These are phyloP conservation scores for Elsinoe ampelina DNA, from an alignment of 2,329 filamentous ascomycete genomes.

Conservation along the genomic window DNA sequence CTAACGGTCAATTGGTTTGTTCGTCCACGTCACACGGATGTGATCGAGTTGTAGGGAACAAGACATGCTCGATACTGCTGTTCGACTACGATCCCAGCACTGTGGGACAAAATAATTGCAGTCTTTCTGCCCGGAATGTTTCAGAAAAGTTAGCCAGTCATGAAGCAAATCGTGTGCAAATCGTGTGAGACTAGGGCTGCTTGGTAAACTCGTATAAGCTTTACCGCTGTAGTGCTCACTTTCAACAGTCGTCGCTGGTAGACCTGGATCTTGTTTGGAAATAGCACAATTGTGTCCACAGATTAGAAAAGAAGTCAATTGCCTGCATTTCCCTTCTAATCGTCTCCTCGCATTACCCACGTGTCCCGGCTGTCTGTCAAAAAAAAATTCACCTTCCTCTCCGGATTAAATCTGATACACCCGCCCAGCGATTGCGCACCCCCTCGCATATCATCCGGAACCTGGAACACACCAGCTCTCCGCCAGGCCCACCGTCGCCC, in stretches of 20 bases:
- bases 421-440: neutral
- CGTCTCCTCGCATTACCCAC: neutral
- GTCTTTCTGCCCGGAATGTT: neutral
- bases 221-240: neutral
- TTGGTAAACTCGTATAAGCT: slow-evolving; percentile 2
- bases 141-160: neutral
- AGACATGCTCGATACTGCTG: neutral
- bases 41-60: too few species aligned
- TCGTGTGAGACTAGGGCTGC: neutral
- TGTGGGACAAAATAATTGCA: neutral
- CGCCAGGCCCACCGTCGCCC: neutral
- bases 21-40: too few species aligned
- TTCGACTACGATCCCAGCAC: neutral
- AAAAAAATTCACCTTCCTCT: neutral
- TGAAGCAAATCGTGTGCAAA: neutral
- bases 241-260: neutral
- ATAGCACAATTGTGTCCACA: neutral
- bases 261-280: neutral
- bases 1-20: neutral
- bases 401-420: slow-evolving; percentile 2
- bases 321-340: neutral
- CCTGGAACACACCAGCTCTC: neutral
- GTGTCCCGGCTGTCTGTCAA: neutral
- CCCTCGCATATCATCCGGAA: neutral
- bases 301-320: neutral